Conservation (phyloP, 805 yeast species). For the Yarrowia divulgata region DNA sequence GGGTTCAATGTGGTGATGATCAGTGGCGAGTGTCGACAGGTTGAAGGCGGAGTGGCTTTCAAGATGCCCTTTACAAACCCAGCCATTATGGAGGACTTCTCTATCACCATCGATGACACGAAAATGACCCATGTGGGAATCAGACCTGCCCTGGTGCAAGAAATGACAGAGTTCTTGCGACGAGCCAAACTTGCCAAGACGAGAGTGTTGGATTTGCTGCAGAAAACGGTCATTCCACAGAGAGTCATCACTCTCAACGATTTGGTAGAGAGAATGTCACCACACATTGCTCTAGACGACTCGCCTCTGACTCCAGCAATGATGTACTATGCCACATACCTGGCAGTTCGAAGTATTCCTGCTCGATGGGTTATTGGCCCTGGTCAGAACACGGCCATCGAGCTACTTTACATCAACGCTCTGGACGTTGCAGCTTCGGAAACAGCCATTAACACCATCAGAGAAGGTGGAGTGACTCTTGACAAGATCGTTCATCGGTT, state of each 20-base stretch:
- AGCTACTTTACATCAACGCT: conserved; percentile 24
- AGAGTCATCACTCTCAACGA: conserved; percentile 35
- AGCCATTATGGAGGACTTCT: conserved; percentile 8
- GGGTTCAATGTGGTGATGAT: conserved; percentile 20
- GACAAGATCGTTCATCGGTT: conserved; percentile 9
- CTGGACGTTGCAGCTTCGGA: conserved; percentile 11
- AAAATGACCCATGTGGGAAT: conserved; percentile 17
- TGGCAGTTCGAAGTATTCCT: conserved; percentile 31
- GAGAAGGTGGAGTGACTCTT: conserved; percentile 6
- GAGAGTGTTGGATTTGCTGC: conserved; percentile 2
- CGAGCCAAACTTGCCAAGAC: conserved; percentile 5
- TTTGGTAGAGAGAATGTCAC: conserved; percentile 6
- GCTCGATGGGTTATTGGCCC: conserved; percentile 24
- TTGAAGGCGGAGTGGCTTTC: conserved; percentile 7
- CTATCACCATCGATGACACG: background rate
- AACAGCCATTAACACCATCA: conserved; percentile 20
- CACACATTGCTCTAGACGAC: conserved; percentile 2
- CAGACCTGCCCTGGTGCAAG: conserved; percentile 29
- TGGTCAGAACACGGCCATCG: conserved; percentile 4
- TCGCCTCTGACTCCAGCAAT: conserved; percentile 15
- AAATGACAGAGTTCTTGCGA: conserved; percentile 25
- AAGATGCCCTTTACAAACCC: conserved; percentile 35
- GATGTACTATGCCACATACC: conserved; percentile 32
- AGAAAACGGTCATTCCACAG: conserved; percentile 14
- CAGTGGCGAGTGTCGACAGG: conserved; percentile 7